phyloP scores from a whole-genome alignment of 1,284 basidiomycete species.

The Stygiomarasmius scandens region DNA sequence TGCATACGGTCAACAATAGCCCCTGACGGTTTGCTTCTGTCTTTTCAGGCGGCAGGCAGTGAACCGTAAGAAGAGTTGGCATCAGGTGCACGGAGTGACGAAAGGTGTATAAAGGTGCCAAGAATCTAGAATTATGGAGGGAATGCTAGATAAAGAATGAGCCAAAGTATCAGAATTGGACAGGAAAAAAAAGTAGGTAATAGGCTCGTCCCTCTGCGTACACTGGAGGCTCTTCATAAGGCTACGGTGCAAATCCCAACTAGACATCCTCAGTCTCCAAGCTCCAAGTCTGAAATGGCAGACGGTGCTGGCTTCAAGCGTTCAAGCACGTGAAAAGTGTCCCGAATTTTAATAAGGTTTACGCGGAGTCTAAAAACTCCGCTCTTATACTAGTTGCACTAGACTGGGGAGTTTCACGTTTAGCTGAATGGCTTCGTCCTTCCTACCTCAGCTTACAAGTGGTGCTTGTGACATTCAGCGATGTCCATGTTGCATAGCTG shows the following conservation, averaged over 20 bases:
- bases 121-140: constrained; percentile 40
- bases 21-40: too few relatives aligned
- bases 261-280: constrained; percentile 1
- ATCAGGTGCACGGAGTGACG: constrained; percentile 30
- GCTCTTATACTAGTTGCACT: too few relatives aligned
- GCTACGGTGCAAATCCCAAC: constrained; percentile 10
- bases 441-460: too few relatives aligned
- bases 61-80: background rate
- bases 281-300: constrained; percentile 2
- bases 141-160: constrained; percentile 31
- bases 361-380: too few relatives aligned
- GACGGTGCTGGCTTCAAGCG: constrained; percentile 23
- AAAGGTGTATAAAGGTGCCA: constrained; percentile 33
- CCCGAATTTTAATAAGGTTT: too few relatives aligned
- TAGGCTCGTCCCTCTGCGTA: constrained; percentile 33
- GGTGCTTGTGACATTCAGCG: too few relatives aligned
- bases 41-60: background rate
- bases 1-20: constrained; percentile 27
- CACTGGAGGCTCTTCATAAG: constrained; percentile 23
- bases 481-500: too few relatives aligned
- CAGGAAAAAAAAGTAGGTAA: constrained; percentile 24
- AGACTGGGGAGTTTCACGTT: too few relatives aligned
- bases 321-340: constrained; percentile 18
- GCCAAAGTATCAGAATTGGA: background rate
- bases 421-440: too few relatives aligned